A percentile compares a stretch with the other conserved stretches of the same genome.
Evolutionary conservation across 2,329 filamentous ascomycete genomes (phyloP).

Genomic region (Monilinia fructicola): DNA sequence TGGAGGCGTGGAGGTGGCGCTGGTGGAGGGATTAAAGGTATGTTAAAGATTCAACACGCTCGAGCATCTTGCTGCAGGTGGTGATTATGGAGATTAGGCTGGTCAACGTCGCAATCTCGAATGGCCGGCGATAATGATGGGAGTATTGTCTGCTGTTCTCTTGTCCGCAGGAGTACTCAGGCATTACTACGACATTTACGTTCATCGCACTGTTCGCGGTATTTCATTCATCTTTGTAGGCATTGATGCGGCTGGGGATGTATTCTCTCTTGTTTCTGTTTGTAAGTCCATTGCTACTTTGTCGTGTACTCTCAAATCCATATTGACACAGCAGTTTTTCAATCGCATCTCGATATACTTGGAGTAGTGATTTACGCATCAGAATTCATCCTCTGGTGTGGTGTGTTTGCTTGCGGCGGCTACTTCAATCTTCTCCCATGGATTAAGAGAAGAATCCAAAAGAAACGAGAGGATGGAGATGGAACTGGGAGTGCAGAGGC

Average conservation of each 20-base stretch:
- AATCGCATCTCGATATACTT: slow-evolving; percentile 56
- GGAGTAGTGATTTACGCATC: slow-evolving; percentile 67
- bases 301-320: background rate
- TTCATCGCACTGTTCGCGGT: slow-evolving; percentile 63
- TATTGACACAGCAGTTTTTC: slow-evolving; percentile 48
- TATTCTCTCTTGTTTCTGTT: slow-evolving; percentile 65
- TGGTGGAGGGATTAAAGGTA: slow-evolving; percentile 55
- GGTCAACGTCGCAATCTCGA: slow-evolving; percentile 46
- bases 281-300: slow-evolving; percentile 37
- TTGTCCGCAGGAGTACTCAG: slow-evolving; percentile 64
- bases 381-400: slow-evolving; percentile 65
- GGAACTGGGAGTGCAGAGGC: slow-evolving; percentile 17
- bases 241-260: slow-evolving; percentile 67
- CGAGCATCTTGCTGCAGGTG: background rate
- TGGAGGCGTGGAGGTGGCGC: slow-evolving; percentile 56
- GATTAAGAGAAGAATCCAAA: slow-evolving; percentile 44
- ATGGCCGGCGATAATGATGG: slow-evolving; percentile 68
- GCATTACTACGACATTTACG: slow-evolving; percentile 70
- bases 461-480: slow-evolving; percentile 19
- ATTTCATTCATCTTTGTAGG: slow-evolving; percentile 72
- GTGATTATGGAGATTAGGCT: slow-evolving; percentile 16
- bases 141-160: slow-evolving; percentile 60
- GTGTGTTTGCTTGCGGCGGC: slow-evolving; percentile 63
- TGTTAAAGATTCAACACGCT: background rate
- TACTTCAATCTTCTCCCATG: slow-evolving; percentile 65